These are phyloP conservation scores for Suhomyces pyralidae DNA, from an alignment of 805 yeast genomes.

Conservation along the genomic window DNA sequence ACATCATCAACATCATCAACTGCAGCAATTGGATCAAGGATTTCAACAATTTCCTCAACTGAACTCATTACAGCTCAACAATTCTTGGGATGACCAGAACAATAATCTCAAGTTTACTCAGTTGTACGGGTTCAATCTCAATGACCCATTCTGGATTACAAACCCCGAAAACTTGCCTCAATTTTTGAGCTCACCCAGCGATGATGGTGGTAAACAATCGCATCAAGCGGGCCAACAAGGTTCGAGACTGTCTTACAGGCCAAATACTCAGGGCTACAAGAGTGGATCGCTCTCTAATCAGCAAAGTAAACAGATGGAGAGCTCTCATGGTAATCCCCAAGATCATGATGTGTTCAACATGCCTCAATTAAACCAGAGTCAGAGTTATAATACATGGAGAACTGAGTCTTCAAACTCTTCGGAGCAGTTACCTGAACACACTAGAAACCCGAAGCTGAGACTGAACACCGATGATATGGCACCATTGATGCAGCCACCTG, in stretches of 20 bases:
- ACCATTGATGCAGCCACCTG: background rate
- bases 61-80: background rate
- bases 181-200: slow-evolving; percentile 25
- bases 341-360: background rate
- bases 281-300: background rate
- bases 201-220: slow-evolving; percentile 13
- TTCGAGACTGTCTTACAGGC: background rate
- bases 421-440: background rate
- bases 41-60: background rate
- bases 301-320: background rate
- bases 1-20: background rate
- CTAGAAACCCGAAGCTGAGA: background rate
- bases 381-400: background rate
- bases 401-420: background rate
- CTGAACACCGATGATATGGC: background rate
- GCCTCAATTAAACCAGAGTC: background rate
- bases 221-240: background rate
- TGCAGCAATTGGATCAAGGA: background rate
- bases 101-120: slow-evolving; percentile 25
- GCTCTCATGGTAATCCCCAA: background rate
- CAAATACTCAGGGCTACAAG: background rate
- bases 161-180: slow-evolving; percentile 47
- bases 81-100: background rate
- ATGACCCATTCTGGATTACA: slow-evolving; percentile 53
- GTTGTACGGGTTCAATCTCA: slow-evolving; percentile 38